Conservation (phyloP, 2,329 filamentous ascomycete species). For the Alternaria gansuensis region DNA sequence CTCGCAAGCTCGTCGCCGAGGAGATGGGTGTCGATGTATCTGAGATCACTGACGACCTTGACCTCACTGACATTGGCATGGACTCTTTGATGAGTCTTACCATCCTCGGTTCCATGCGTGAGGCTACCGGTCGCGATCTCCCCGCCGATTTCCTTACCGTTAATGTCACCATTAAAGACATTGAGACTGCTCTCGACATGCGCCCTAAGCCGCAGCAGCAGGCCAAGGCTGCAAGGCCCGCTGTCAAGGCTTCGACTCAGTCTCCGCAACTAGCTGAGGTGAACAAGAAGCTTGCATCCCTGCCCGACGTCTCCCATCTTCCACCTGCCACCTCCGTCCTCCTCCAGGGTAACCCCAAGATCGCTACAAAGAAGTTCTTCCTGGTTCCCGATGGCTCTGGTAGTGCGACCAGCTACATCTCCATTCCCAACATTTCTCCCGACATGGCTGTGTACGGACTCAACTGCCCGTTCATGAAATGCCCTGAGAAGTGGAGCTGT, state of each 20-base stretch:
- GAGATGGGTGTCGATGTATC: slow-evolving; percentile 73
- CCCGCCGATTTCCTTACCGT: slow-evolving; percentile 65
- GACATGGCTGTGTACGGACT: slow-evolving; percentile 64
- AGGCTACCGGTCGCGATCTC: slow-evolving; percentile 61
- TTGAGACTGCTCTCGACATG: slow-evolving; percentile 71
- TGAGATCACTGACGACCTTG: slow-evolving; percentile 64
- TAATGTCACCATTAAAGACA: slow-evolving; percentile 70
- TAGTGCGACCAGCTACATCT: slow-evolving; percentile 72
- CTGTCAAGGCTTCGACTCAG: slow-evolving; percentile 33
- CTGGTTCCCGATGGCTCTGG: slow-evolving; percentile 64
- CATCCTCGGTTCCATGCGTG: slow-evolving; percentile 61
- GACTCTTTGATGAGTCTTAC: slow-evolving; percentile 64
- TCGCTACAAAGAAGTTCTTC: slow-evolving; percentile 64
- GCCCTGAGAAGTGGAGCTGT: slow-evolving; percentile 70
- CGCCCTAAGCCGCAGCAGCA: slow-evolving; percentile 55
- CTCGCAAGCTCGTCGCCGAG: slow-evolving; percentile 60
- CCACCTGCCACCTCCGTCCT: slow-evolving; percentile 64
- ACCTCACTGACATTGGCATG: slow-evolving; percentile 68
- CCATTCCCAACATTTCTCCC: slow-evolving; percentile 64
- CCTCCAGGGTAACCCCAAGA: slow-evolving; percentile 66
- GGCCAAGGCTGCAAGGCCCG: slow-evolving; percentile 38
- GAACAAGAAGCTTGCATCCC: slow-evolving; percentile 56
- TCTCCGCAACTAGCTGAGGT: slow-evolving; percentile 58
- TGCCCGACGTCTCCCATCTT: slow-evolving; percentile 54
- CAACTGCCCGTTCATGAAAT: slow-evolving; percentile 77